Conservation (phyloP, 495 filamentous ascomycete genomes). For the Penicillium fimorum region DNA sequence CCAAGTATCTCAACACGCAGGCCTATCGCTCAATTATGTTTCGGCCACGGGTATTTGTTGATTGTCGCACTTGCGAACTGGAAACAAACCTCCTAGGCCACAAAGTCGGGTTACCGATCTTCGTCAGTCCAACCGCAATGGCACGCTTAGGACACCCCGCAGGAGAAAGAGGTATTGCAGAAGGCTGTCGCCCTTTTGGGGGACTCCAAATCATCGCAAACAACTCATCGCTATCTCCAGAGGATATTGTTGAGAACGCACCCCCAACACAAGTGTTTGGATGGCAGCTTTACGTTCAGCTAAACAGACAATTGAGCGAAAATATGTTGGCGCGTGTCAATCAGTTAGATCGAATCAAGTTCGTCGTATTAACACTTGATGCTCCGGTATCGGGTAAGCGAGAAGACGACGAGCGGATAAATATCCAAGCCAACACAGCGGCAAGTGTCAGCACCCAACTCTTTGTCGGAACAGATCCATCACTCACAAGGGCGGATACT, state of each 20-base stretch:
- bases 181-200: conserved; percentile 45
- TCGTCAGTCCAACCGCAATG: conserved; percentile 67
- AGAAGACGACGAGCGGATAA: conserved; percentile 72
- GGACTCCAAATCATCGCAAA: conserved; percentile 47
- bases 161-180: conserved; percentile 62
- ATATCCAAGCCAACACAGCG: conserved; percentile 42
- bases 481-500: conserved; percentile 67
- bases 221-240: conserved; percentile 57
- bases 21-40: conserved; percentile 57
- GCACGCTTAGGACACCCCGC: conserved; percentile 58
- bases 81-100: conserved; percentile 55
- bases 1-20: conserved; percentile 47
- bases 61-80: conserved; percentile 53
- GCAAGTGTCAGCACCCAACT: conserved; percentile 53
- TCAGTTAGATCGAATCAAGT: conserved; percentile 42
- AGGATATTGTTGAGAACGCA: conserved; percentile 53
- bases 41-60: conserved; percentile 66
- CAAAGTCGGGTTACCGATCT: conserved; percentile 55
- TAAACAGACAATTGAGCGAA: conserved; percentile 56
- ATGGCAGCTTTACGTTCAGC: conserved; percentile 76
- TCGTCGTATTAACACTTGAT: conserved; percentile 78
- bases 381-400: conserved; percentile 80
- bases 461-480: conserved; percentile 57
- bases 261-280: conserved; percentile 47
- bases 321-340: conserved; percentile 43